phyloP scores from a whole-genome alignment of 306 rosid species.

The Elaeagnus macrophylla region DNA sequence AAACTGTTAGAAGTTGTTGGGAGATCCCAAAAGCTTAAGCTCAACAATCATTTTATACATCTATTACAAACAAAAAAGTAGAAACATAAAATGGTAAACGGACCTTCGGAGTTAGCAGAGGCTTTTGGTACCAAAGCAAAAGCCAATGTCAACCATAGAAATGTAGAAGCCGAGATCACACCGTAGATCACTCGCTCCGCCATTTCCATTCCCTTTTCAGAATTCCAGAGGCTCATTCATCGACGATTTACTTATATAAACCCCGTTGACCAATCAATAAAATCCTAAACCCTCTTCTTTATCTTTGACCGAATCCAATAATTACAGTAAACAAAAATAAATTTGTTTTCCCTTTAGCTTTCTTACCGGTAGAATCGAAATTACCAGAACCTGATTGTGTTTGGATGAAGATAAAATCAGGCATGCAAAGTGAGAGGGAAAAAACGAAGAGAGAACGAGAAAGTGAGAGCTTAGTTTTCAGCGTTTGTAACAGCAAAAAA shows the following conservation, averaged over 20 bases:
- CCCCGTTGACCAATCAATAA: slow-evolving; percentile 12
- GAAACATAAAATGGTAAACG: neutral
- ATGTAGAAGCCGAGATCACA: slow-evolving; percentile 25
- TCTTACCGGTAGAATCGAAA: neutral
- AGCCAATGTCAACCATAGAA: slow-evolving; percentile 38
- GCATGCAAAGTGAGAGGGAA: neutral
- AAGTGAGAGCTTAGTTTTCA: neutral
- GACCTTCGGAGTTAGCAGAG: slow-evolving; percentile 69
- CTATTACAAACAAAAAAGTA: slow-evolving; percentile 13
- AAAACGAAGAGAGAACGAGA: neutral
- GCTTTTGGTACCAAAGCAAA: slow-evolving; percentile 40
- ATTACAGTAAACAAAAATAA: neutral
- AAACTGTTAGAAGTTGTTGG: neutral
- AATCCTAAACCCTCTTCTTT: neutral
- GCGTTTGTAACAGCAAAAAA: neutral
- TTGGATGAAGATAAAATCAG: neutral
- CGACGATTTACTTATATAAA: neutral
- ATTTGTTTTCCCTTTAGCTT: neutral
- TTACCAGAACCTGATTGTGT: neutral
- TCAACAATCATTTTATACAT: neutral
- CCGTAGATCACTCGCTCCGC: slow-evolving; percentile 26
- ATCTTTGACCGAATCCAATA: slow-evolving; percentile 16
- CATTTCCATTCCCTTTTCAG: slow-evolving; percentile 17
- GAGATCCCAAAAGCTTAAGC: neutral
- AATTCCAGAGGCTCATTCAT: slow-evolving; percentile 10